Base-by-base conservation (phyloP, 768 basidiomycete species). In the Hericium alpestre region DNA sequence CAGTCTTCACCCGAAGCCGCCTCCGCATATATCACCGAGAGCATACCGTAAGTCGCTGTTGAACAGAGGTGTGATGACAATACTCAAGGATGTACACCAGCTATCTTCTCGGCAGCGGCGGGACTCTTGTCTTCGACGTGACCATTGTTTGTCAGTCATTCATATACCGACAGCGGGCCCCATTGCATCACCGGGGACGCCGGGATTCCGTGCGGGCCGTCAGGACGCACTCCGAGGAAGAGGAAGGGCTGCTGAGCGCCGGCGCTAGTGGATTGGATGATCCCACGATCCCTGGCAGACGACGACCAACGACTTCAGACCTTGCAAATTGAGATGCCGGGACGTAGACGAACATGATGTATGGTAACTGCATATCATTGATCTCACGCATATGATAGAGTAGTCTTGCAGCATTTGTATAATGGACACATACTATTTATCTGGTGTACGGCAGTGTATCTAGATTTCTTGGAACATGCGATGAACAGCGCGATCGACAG, bases 41-140 rank as follows among this genome's bases (percentile, higher is more conserved):
- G 84, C 64, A 79, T 93, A 59, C 92, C 92, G 90, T 94, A 64
- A 64, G 90, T 81, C 38, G 20, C 38, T 1, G 38, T 27, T 11
- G 49, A 16, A 39, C 11, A n/a, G 20, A 13, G 11, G 38, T 51
- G 13, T 56, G 38, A 54, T 23, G 39, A 47, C 15, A 53, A 16
- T 39, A 39, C 52, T 32, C 41, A 13, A 41, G n/a, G 16, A 15
- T 41, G 38, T 32, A 13, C 38, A n/a, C n/a, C 59, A 90, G 89
- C 52, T 97, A 93, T 66, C 76, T 98, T 0, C 73, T 98, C 1
- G 95, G 95, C 38, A 93, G 90, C 57, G 93, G 81, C 41, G 96
- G 96, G 2, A 97, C 95, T 0, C 80, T 98, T 16, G 70, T 92
- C 62, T 98, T 97, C 68, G 96, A 99, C 68, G 72, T 97, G 37